Conservation (phyloP, 768 basidiomycete genomes). For the Rhizopogon vinicolor region DNA sequence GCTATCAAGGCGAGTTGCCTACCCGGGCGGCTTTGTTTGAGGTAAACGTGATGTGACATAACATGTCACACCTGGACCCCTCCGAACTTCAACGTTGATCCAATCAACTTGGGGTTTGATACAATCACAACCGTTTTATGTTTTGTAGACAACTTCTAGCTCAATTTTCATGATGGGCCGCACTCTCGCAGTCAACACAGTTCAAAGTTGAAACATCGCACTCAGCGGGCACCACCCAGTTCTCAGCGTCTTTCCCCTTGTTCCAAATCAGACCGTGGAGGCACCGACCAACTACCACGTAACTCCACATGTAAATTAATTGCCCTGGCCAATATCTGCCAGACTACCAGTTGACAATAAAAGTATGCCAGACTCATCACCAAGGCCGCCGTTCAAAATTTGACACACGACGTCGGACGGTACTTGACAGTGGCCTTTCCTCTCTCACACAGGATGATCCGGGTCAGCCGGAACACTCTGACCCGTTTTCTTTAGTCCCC, state of each 20-base stretch:
- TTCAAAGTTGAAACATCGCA: neutral
- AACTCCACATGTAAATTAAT: neutral
- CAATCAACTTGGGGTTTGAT: neutral
- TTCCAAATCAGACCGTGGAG: conserved; percentile 9
- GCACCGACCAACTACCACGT: neutral
- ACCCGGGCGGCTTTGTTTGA: conserved; percentile 1
- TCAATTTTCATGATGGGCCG: too few relatives aligned
- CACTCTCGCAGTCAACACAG: neutral
- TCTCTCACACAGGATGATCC: too few relatives aligned
- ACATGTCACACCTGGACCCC: conserved; percentile 10
- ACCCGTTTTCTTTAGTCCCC: too few relatives aligned
- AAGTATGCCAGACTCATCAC: too few relatives aligned
- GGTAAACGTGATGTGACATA: neutral
- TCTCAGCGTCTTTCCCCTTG: conserved; percentile 4
- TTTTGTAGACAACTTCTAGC: too few relatives aligned
- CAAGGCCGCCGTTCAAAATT: too few relatives aligned
- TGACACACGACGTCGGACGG: too few relatives aligned
- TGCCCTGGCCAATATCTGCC: neutral
- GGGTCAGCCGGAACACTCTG: too few relatives aligned
- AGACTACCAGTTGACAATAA: too few relatives aligned
- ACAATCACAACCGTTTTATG: conserved; percentile 12
- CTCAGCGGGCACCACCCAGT: neutral
- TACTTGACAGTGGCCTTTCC: too few relatives aligned
- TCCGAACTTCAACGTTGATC: neutral
- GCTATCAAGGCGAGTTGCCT: conserved; percentile 2